phyloP scores from a whole-genome alignment of 75 land plant genomes.

The Sequoiadendron giganteum region DNA sequence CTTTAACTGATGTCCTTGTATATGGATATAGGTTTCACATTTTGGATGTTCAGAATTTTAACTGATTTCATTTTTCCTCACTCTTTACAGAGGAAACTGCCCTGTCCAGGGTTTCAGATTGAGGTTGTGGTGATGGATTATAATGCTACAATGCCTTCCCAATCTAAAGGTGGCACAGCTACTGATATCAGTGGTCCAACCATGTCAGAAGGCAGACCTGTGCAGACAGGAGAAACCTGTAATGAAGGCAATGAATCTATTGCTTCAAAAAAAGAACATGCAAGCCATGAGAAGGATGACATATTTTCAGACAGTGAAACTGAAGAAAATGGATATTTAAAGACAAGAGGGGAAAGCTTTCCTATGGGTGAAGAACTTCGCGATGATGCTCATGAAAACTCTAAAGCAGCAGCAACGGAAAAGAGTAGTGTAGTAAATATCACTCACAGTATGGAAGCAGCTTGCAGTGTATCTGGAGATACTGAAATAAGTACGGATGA shows the following conservation, averaged over 20 bases:
- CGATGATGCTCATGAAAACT: conserved; percentile 5
- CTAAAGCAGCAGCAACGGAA: conserved; percentile 12
- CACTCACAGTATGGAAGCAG: conserved; percentile 20
- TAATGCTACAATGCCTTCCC: conserved; percentile 43
- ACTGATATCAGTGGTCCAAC: neutral
- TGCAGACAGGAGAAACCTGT: neutral
- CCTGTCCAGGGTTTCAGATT: conserved; percentile 97
- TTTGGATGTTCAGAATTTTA: neutral
- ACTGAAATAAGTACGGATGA: conserved; percentile 7
- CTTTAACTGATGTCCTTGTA: no score
- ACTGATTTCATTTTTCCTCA: neutral
- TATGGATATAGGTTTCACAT: neutral
- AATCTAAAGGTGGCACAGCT: conserved; percentile 23
- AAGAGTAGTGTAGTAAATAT: conserved; percentile 15
- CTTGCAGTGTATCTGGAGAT: conserved; percentile 22
- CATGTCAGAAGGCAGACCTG: neutral
- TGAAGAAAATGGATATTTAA: conserved; percentile 47
- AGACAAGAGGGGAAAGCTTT: conserved; percentile 8
- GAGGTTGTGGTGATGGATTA: conserved; percentile 87
- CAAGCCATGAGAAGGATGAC: conserved; percentile 60
- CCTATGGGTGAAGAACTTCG: neutral
- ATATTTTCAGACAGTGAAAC: conserved; percentile 82
- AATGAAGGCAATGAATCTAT: neutral
- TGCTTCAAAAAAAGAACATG: conserved; percentile 21
- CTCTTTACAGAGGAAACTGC: conserved; percentile 84